Evolutionary conservation across 352 stramenopile genomes (phyloP).

Genomic region (Phytophthora lateralis): DNA sequence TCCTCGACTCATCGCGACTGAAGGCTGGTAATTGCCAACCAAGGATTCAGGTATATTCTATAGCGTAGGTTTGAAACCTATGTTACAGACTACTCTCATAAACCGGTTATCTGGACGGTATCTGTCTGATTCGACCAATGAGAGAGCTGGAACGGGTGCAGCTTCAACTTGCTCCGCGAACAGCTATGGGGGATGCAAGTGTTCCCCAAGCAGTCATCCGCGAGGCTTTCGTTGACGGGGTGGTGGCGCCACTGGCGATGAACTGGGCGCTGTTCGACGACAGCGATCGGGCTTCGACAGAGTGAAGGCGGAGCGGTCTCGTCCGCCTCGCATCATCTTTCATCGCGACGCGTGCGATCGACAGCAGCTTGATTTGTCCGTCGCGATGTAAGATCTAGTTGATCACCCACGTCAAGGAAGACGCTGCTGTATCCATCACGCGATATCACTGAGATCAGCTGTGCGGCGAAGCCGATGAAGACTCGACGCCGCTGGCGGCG

Average conservation of each 20-base stretch:
- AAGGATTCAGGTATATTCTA: constrained; percentile 24
- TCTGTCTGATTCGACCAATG: constrained; percentile 11
- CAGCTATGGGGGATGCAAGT: neutral
- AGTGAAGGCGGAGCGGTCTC: neutral
- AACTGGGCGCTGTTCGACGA: constrained; percentile 9
- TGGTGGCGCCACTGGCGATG: neutral
- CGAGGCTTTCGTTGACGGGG: constrained; percentile 1
- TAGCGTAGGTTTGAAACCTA: neutral
- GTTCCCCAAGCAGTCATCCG: constrained; percentile 16
- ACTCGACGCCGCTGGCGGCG: neutral
- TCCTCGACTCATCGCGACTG: constrained; percentile 59
- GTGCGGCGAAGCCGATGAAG: neutral
- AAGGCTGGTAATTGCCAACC: constrained; percentile 12
- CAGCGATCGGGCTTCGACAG: neutral
- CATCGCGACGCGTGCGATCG: neutral
- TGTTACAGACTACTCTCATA: neutral
- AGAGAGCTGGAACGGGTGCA: neutral
- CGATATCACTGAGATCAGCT: neutral
- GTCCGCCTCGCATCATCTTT: neutral
- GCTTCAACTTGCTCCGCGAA: constrained; percentile 23
- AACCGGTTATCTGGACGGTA: neutral
- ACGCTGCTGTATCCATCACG: neutral
- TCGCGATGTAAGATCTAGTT: neutral
- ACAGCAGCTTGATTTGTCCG: neutral
- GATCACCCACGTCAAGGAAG: neutral